A percentile compares a stretch with the other conserved stretches of the same genome.
phyloP scores from a whole-genome alignment of 306 rosid species.

The Malus asiatica region DNA sequence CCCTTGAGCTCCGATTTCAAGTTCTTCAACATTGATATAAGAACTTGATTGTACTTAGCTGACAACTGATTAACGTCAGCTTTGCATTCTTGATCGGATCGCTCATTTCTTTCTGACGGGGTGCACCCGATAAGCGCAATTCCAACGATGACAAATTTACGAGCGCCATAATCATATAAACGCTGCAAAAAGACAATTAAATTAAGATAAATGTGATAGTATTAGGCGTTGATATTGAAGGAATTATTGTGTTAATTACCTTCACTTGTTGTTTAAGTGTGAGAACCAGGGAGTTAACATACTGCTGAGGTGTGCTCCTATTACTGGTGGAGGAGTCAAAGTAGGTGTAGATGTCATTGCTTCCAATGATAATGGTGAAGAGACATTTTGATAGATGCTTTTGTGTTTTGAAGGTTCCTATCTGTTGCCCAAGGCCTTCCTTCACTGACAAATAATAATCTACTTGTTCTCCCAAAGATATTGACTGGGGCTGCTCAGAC shows the following conservation, averaged over 20 bases:
- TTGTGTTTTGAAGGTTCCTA: conserved; percentile 26
- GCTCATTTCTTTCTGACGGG: conserved; percentile 45
- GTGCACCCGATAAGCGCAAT: conserved; percentile 62
- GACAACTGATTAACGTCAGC: conserved; percentile 37
- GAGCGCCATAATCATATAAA: conserved; percentile 47
- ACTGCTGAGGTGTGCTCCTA: conserved; percentile 44
- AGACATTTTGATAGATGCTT: conserved; percentile 51
- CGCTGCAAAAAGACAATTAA: conserved; percentile 33
- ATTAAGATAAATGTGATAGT: neutral
- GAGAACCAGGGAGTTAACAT: conserved; percentile 38
- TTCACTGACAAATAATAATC: conserved; percentile 34
- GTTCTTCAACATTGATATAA: conserved; percentile 37
- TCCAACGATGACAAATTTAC: conserved; percentile 56
- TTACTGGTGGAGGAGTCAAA: conserved; percentile 27
- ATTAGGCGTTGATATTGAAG: neutral
- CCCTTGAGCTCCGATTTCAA: conserved; percentile 32
- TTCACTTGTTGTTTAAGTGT: conserved; percentile 44
- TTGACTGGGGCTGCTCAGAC: conserved; percentile 29
- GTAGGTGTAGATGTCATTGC: conserved; percentile 74
- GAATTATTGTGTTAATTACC: conserved; percentile 22
- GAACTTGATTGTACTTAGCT: conserved; percentile 31
- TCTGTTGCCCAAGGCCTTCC: conserved; percentile 20
- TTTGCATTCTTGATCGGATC: conserved; percentile 33
- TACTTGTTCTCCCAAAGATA: conserved; percentile 55
- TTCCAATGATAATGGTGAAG: conserved; percentile 49